Evolutionary conservation across 331 rosid genomes (phyloP).

Genomic region (Cydonia oblonga): DNA sequence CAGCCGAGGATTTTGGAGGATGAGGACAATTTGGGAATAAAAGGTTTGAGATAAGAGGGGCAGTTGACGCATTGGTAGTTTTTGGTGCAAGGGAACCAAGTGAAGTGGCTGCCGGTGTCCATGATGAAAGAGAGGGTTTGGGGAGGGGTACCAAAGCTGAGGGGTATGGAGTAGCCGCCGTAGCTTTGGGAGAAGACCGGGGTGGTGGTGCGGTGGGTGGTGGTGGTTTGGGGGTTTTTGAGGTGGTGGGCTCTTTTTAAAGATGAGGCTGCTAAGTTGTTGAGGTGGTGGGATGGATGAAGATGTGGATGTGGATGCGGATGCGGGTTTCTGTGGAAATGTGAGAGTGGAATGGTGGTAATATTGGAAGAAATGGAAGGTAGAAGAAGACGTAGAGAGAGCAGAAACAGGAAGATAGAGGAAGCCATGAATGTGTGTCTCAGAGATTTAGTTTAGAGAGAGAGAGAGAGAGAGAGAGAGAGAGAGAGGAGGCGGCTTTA

Average conservation of each 20-base stretch:
- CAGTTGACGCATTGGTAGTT: constrained; percentile 55
- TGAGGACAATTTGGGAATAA: constrained; percentile 51
- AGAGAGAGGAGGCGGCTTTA: neutral
- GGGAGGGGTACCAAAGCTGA: constrained; percentile 61
- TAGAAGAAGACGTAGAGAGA: constrained; percentile 8
- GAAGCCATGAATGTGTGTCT: neutral
- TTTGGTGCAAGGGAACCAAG: constrained; percentile 74
- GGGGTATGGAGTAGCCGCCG: constrained; percentile 63
- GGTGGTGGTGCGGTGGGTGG: constrained; percentile 6
- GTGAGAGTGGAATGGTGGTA: constrained; percentile 28
- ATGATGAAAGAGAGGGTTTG: constrained; percentile 39
- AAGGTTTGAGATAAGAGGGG: constrained; percentile 35
- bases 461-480: no score
- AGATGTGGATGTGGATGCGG: constrained; percentile 6
- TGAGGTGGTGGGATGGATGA: constrained; percentile 35
- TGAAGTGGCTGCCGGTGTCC: constrained; percentile 79
- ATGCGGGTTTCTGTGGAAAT: constrained; percentile 11
- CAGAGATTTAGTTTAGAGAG: no score
- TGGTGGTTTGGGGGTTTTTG: constrained; percentile 23
- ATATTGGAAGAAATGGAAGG: neutral
- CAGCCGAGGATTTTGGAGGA: constrained; percentile 50
- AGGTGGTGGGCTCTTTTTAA: constrained; percentile 60
- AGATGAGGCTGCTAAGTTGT: constrained; percentile 38
- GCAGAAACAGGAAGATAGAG: neutral
- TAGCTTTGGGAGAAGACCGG: constrained; percentile 42